Evolutionary conservation across 1,284 basidiomycete species (phyloP), one percentile per base, ranked within the genome.

Genomic region (Trichosporon sp.): DNA sequence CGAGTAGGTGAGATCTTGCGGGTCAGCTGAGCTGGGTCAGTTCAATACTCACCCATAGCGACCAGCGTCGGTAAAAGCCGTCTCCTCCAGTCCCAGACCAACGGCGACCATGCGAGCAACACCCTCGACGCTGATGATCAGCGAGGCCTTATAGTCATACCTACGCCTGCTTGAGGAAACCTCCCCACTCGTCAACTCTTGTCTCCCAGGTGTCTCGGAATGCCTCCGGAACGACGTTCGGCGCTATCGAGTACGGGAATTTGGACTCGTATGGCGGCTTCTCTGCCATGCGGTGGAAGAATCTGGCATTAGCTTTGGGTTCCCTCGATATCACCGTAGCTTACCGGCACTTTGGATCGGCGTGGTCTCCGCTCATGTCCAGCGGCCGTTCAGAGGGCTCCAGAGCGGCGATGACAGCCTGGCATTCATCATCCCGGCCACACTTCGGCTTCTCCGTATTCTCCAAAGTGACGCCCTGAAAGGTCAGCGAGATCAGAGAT

Each of bases 381-480:
- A 95, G 78, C 2, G 93, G 92, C 34, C 93, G 81, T 74, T 95
- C 90, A 0, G 83, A 80, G 1, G 87, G 86, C 40, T 89, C 89
- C 23, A 95, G 83, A 1, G 64, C 58, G 34, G 71, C 68, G 69
- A 83, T 79, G 70, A 82, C 72, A 54, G 73, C 68, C 62, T 73
- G 61, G 58, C 76, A 78, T 54, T 74, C 75, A 31, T 74, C 73
- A 65, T 76, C 72, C 5, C 56, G 87, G 84, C 54, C 88, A 78
- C 92, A 94, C 77, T 90, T 91, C 8, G 91, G 91, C 74, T 91
- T 92, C 81, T 95, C 92, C 0, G 92, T 95, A 77, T 93, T 92
- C 81, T 95, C 92, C 21, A 95, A 86, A 0, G 92, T 93, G 10
- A 91, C 91, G 1, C 91, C 91, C 66, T 92, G 88, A 7, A 2